Conservation (phyloP, 1,284 basidiomycete species). For the Xerocomus nothofagi region DNA sequence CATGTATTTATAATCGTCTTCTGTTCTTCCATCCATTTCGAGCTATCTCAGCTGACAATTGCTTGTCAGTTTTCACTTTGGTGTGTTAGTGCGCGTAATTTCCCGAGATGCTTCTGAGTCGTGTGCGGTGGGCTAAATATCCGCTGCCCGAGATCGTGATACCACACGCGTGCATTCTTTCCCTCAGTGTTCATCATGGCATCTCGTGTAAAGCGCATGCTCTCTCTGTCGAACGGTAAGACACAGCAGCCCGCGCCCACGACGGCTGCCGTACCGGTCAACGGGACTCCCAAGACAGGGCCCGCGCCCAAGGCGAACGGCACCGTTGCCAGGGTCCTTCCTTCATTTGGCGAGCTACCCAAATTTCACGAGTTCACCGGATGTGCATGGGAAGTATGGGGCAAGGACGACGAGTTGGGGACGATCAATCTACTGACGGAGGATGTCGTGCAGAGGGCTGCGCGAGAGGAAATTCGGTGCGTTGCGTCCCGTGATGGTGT, state of each 20-base stretch:
- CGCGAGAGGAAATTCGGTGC: conserved; percentile 64
- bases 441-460: conserved; percentile 57
- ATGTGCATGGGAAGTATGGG: conserved; percentile 76
- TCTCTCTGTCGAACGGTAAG: conserved; percentile 16
- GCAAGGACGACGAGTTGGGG: conserved; percentile 65
- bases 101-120: not conserved
- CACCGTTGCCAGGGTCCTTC: conserved; percentile 35
- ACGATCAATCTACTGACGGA: conserved; percentile 71
- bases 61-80: conserved; percentile 9
- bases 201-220: conserved; percentile 14
- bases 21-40: conserved; percentile 4
- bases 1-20: conserved; percentile 32
- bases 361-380: conserved; percentile 55
- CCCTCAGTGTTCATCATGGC: conserved; percentile 15
- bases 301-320: not conserved
- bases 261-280: not conserved
- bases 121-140: conserved; percentile 9
- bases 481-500: conserved; percentile 17
- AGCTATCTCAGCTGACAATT: conserved; percentile 14
- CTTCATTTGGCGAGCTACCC: conserved; percentile 63
- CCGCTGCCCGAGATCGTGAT: not conserved
- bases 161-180: not conserved
- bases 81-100: not conserved
- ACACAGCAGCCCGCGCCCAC: conserved; percentile 1
- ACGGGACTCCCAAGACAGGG: not conserved